Base-by-base conservation (phyloP, 2,329 filamentous ascomycete species). In the Dichotomopilus funicola region DNA sequence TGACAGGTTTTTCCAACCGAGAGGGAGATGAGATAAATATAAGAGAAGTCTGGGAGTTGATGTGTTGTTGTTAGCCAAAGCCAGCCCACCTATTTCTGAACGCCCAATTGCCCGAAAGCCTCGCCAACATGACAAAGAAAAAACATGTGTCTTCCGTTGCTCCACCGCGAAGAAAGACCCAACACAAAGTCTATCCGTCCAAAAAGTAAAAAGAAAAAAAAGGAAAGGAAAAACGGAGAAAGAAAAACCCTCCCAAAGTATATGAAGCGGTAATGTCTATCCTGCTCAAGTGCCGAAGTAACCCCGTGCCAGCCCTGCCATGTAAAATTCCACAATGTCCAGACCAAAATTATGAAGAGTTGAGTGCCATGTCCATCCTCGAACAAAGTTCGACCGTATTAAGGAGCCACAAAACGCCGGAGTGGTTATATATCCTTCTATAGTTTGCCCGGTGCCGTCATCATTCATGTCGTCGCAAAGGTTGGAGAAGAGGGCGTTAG, bases 251-350 rank as follows among this genome's bases (percentile, higher is more conserved):
- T 27, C 19, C 19, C 19, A 27, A 27, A 27, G 19, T 27, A 27
- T 9, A 8, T 37, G 57, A 60, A 62, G 59, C 60, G 59, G 60
- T 60, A 57, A 61, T 61, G 60, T 61, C 59, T 60, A 59, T 48
- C 56, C 41, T 50, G 54, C 40, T 49, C 37, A 35, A 45, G 27
- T 42, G 37, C 49, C 38, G 27, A 40, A 47, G 10, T 27, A 52
- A 53, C 46, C 9, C 45, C 34, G 27, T 33, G 35, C 36, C 35
- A 19, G 48, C 42, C 41, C 37, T 47, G 35, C 44, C 5, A n/a
- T 40, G 35, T 48, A 36, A 48, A 34, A 27, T 7, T 50, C 55
- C 51, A 48, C 33, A 40, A 46, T 46, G 49, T 52, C 49, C 56
- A 53, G 51, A 40, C 53, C 47, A 46, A 37, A 49, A 59, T 60